Evolutionary conservation across 1,139 yeast genomes (phyloP).

Genomic region (Candida pseudoviswanathii): DNA sequence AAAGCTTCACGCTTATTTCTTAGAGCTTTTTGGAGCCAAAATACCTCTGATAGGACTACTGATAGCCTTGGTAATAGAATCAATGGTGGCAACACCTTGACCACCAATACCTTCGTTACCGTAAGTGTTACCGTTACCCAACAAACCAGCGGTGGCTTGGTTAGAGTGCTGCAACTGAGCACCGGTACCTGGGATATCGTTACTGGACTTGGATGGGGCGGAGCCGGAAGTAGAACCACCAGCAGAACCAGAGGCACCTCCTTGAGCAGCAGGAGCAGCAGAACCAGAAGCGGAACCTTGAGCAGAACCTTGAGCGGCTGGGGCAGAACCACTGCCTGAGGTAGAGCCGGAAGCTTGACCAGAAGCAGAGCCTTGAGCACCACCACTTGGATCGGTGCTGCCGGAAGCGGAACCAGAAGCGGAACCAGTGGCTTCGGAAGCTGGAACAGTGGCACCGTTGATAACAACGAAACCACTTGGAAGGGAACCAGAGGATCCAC

Average conservation of each 20-base stretch:
- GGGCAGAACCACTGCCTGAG: background rate
- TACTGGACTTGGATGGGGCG: background rate
- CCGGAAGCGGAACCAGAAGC: background rate
- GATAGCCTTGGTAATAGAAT: background rate
- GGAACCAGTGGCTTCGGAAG: background rate
- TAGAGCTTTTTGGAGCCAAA: background rate
- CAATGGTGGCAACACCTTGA: background rate
- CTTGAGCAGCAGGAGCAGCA: background rate
- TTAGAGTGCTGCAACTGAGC: constrained; percentile 1
- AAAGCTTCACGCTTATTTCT: background rate
- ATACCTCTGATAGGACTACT: background rate
- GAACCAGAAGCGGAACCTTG: background rate
- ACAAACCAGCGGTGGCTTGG: constrained; percentile 5
- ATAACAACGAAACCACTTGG: background rate
- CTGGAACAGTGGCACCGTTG: background rate
- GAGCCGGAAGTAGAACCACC: background rate
- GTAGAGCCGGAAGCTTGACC: background rate
- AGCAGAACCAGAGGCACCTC: background rate
- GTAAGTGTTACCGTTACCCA: constrained; percentile 5
- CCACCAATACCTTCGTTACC: constrained; percentile 1
- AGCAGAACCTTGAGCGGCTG: background rate
- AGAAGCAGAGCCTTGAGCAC: background rate
- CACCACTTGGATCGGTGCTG: background rate
- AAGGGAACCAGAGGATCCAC: background rate
- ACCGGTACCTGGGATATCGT: constrained; percentile 1